A percentile compares a stretch with the other conserved stretches of the same genome.
Evolutionary conservation across 1,284 basidiomycete genomes (phyloP).

Genomic region (Sanguinoderma infundibulare): DNA sequence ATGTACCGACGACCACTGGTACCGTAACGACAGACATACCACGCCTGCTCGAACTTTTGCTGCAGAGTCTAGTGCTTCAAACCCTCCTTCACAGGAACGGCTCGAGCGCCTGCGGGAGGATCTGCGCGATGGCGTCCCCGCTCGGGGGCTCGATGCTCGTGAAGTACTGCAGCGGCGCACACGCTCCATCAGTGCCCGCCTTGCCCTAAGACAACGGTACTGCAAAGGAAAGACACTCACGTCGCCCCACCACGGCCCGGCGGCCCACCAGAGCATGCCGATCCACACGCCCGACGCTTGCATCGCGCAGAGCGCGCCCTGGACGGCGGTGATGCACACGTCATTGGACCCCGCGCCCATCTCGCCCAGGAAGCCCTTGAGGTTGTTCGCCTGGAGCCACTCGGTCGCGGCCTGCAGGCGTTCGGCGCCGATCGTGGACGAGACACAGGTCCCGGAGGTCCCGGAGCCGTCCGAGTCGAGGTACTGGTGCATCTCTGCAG

Average conservation of each 20-base stretch:
- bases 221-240: conserved; percentile 40
- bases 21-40: no score
- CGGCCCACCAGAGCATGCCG: conserved; percentile 62
- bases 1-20: no score
- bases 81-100: conserved; percentile 56
- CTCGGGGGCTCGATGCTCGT: conserved; percentile 66
- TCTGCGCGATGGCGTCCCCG: conserved; percentile 52
- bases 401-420: conserved; percentile 57
- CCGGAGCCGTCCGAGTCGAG: conserved; percentile 70
- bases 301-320: conserved; percentile 61
- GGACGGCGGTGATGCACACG: conserved; percentile 54
- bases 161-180: conserved; percentile 50
- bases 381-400: conserved; percentile 62
- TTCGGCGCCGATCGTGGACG: conserved; percentile 60
- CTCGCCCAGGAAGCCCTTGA: conserved; percentile 70
- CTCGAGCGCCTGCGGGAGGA: conserved; percentile 60
- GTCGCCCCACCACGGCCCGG: conserved; percentile 64
- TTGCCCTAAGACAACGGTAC: not conserved
- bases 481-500: conserved; percentile 70
- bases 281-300: conserved; percentile 60
- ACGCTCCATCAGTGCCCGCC: conserved; percentile 8
- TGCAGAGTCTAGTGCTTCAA: no score
- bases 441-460: conserved; percentile 58
- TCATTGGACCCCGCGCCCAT: conserved; percentile 62
- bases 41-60: no score